Conservation (phyloP, 2,329 filamentous ascomycete species). For the Chaetomiaceae sp. region DNA sequence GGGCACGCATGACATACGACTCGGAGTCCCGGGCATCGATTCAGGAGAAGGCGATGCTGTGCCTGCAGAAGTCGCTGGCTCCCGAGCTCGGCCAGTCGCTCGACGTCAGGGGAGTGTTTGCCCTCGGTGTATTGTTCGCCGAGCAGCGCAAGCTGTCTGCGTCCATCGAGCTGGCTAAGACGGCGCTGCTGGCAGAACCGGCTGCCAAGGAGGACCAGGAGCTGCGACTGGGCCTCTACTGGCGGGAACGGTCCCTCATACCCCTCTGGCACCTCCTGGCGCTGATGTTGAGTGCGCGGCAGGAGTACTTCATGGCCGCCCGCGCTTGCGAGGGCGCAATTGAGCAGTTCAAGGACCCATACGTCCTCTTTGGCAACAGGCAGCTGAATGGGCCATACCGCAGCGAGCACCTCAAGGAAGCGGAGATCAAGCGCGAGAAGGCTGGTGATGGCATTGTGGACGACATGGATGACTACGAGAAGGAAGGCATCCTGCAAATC, state of each 20-base stretch:
- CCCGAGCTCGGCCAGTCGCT: slow-evolving; percentile 58
- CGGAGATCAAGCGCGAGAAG: slow-evolving; percentile 34
- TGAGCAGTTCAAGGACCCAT: slow-evolving; percentile 74
- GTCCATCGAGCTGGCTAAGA: slow-evolving; percentile 77
- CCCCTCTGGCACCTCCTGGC: slow-evolving; percentile 89
- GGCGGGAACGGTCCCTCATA: slow-evolving; percentile 61
- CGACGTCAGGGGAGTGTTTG: slow-evolving; percentile 72
- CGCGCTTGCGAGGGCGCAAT: slow-evolving; percentile 85
- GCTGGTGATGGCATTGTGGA: slow-evolving; percentile 54
- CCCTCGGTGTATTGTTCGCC: slow-evolving; percentile 76
- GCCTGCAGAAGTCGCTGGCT: slow-evolving; percentile 66
- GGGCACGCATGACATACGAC: slow-evolving; percentile 77
- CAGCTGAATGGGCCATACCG: slow-evolving; percentile 44
- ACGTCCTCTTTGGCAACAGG: slow-evolving; percentile 61
- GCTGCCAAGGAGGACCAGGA: slow-evolving; percentile 39
- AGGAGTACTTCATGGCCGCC: slow-evolving; percentile 74
- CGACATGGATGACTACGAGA: slow-evolving; percentile 77
- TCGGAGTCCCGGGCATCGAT: slow-evolving; percentile 63
- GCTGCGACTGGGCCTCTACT: slow-evolving; percentile 43
- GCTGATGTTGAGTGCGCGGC: slow-evolving; percentile 75
- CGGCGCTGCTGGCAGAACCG: slow-evolving; percentile 59
- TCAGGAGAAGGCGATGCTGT: slow-evolving; percentile 70
- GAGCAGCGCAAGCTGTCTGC: slow-evolving; percentile 75
- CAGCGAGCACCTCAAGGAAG: slow-evolving; percentile 62
- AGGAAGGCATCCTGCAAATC: slow-evolving; percentile 81